Conservation (phyloP, 441 rosid species). For the Euphorbia schlechtendalii region DNA sequence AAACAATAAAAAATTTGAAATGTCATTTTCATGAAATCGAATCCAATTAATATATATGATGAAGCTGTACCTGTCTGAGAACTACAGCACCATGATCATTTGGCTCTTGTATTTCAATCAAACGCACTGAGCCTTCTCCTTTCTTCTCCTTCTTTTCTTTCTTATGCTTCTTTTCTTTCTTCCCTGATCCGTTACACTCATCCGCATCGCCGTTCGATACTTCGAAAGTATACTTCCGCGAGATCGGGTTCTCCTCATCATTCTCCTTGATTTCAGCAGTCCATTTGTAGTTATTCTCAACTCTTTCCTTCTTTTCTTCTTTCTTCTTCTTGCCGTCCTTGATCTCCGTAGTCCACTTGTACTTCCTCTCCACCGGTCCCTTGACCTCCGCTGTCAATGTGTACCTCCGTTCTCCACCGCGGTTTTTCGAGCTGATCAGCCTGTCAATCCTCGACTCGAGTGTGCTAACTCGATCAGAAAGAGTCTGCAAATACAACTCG, state of each 20-base stretch:
- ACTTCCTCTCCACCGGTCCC: conserved; percentile 58
- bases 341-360: conserved; percentile 60
- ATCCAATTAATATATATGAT: background rate
- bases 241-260: conserved; percentile 39
- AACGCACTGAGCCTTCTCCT: conserved; percentile 30
- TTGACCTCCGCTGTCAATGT: conserved; percentile 67
- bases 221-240: conserved; percentile 48
- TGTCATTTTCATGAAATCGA: background rate
- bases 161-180: conserved; percentile 35
- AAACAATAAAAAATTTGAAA: background rate
- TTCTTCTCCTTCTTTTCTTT: conserved; percentile 37
- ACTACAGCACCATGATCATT: conserved; percentile 41
- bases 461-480: conserved; percentile 53
- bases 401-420: conserved; percentile 57
- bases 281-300: conserved; percentile 58
- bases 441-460: conserved; percentile 68
- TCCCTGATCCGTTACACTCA: conserved; percentile 33
- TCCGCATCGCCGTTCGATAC: conserved; percentile 40
- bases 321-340: conserved; percentile 39
- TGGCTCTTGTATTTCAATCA: conserved; percentile 63
- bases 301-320: conserved; percentile 28
- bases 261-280: conserved; percentile 65
- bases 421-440: conserved; percentile 26
- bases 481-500: conserved; percentile 37
- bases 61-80: conserved; percentile 49